phyloP scores from a whole-genome alignment of 805 yeast genomes.

The Wickerhamomyces canadensis region DNA sequence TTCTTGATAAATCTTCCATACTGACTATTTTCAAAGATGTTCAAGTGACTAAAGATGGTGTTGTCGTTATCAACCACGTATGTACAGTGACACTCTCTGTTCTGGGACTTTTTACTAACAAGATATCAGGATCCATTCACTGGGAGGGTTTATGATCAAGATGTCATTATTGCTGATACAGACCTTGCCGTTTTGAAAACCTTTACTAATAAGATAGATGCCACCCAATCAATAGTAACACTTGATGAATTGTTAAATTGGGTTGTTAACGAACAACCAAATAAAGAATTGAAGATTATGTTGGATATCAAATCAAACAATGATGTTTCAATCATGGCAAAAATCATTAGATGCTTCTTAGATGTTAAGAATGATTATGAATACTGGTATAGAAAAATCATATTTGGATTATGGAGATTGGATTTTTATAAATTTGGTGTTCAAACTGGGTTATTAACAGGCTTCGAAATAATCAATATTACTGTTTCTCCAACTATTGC shows the following conservation, averaged over 20 bases:
- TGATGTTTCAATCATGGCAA: conserved; percentile 35
- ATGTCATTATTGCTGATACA: conserved; percentile 32
- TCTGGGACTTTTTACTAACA: conserved; percentile 1
- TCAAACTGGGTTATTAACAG: conserved; percentile 31
- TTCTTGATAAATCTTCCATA: too few relatives aligned
- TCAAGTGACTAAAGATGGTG: conserved; percentile 48
- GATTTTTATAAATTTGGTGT: conserved; percentile 40
- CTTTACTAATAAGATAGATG: conserved; percentile 29
- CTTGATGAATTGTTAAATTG: conserved; percentile 35
- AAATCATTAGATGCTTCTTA: conserved; percentile 31
- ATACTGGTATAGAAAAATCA: conserved; percentile 40
- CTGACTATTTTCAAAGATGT: too few relatives aligned
- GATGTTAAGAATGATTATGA: conserved; percentile 31
- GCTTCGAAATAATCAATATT: conserved; percentile 31
- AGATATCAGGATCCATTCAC: conserved; percentile 36
- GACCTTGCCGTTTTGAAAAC: conserved; percentile 30
- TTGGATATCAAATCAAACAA: conserved; percentile 47
- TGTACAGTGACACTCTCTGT: too few relatives aligned
- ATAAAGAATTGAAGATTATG: conserved; percentile 30
- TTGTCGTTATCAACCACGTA: conserved; percentile 45
- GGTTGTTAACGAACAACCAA: conserved; percentile 21
- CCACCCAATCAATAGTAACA: conserved; percentile 35
- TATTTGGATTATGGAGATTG: conserved; percentile 49
- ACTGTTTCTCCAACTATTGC: conserved; percentile 30
- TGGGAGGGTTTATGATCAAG: conserved; percentile 40